A percentile compares a stretch with the other conserved stretches of the same genome.
Conservation (phyloP, 306 rosid genomes). For the Inga oerstediana region DNA sequence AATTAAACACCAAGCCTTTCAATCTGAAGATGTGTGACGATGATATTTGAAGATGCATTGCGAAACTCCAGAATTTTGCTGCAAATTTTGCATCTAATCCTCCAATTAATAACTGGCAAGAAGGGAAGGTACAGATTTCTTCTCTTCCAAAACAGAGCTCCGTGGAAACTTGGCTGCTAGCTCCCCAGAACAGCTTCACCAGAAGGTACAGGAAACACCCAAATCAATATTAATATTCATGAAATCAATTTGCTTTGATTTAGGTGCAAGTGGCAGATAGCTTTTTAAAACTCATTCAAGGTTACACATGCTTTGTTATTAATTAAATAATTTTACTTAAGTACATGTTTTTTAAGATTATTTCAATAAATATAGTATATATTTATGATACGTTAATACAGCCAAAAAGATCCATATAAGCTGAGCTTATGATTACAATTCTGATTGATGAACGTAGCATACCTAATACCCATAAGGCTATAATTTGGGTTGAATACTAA, state of each 20-base stretch:
- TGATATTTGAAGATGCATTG: not conserved
- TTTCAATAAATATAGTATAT: not conserved
- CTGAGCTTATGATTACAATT: not conserved
- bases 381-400: not conserved
- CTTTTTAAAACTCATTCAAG: not conserved
- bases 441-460: not conserved
- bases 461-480: not conserved
- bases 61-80: not conserved
- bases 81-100: constrained; percentile 35
- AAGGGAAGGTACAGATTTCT: not conserved
- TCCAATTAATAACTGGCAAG: not conserved
- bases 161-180: not conserved
- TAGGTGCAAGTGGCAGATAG: not conserved
- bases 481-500: not conserved
- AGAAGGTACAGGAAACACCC: not conserved
- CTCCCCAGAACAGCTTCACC: not conserved
- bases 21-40: not conserved
- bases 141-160: not conserved
- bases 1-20: not conserved
- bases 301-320: not conserved
- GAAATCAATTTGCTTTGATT: not conserved
- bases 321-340: not conserved
- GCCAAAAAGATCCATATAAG: not conserved
- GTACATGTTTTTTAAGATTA: not conserved
- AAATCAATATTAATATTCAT: not conserved